Evolutionary conservation across 345 rosid genomes (phyloP), one percentile per base, ranked within the genome.

Genomic region (Eucalyptus paniculata): DNA sequence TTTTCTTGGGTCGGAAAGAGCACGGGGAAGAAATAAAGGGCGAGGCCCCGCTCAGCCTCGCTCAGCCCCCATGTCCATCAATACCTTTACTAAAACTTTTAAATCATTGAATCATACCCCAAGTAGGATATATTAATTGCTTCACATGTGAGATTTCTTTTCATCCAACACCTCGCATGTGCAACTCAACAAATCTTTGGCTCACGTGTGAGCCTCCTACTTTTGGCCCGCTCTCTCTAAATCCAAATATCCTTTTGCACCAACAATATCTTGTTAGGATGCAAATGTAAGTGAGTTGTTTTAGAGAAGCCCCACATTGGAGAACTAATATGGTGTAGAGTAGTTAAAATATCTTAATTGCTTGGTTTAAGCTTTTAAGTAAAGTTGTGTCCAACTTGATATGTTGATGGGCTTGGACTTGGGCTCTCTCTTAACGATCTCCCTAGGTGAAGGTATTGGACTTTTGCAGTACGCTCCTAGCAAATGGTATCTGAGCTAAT

Each of bases 381-480:
- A 53, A 50, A 50, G 21, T 0, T 50, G 21, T 50, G 54, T 17
- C 54, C 54, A 50, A 17, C 54, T 16, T 50, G 54, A 50, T 50
- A 0, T 50, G 54, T 50, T 50, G 54, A 6, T 50, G 2, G 54
- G 54, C 54, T 50, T 0, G 21, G 18, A 50, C 8, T 50, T 50
- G 54, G 1, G 54, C 54, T 50, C 21, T 50, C 54, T 50, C 1
- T 50, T 16, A 0, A 0, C 0, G 1, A 50, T 50, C 21, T 50
- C 54, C 21, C 54, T 17, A 16, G 8, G 54, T 50, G 21, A 50
- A 50, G 1, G 21, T 50, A 50, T 50, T 50, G 17, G 53, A 50
- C 54, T 50, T 50, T 50, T 50, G 8, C 2, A 50, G 2, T 50
- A 0, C 21, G 4, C 54, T 50, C 54, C 53, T 0, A 50, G 6